phyloP scores from a whole-genome alignment of 495 filamentous ascomycete genomes.

The Penicillium dipodomyicola region DNA sequence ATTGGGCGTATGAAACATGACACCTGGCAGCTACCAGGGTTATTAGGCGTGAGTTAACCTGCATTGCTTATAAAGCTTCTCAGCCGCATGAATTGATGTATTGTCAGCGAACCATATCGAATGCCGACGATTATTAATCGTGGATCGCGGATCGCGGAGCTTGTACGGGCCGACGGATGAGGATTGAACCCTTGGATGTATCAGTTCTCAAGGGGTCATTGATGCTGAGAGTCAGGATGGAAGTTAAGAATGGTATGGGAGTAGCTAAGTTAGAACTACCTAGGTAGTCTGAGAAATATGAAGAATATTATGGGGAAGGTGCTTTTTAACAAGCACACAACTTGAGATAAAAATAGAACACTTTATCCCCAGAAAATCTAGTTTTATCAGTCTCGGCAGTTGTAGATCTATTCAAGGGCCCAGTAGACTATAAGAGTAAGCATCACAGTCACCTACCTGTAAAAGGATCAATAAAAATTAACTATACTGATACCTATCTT shows the following conservation, averaged over 20 bases:
- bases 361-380: not conserved
- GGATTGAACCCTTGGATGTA: not conserved
- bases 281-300: not conserved
- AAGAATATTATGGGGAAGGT: not conserved
- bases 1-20: not conserved
- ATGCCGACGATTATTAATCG: constrained; percentile 28
- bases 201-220: not conserved
- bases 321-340: not conserved
- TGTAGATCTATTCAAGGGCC: not conserved
- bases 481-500: not conserved
- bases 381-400: not conserved
- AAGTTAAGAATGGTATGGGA: not conserved
- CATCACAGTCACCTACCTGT: not conserved
- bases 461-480: not conserved
- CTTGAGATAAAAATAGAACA: not conserved
- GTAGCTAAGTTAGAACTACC: not conserved
- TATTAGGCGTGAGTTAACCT: not conserved
- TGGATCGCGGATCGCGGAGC: constrained; percentile 6
- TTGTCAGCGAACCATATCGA: constrained; percentile 12
- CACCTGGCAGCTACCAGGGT: not conserved
- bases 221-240: not conserved
- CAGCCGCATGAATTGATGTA: constrained; percentile 11
- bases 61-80: constrained; percentile 11
- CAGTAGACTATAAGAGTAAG: not conserved
- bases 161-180: constrained; percentile 3